A percentile compares a stretch with the other conserved stretches of the same genome.
Conservation (phyloP, 495 filamentous ascomycete species). For the Aspergillus baeticus region DNA sequence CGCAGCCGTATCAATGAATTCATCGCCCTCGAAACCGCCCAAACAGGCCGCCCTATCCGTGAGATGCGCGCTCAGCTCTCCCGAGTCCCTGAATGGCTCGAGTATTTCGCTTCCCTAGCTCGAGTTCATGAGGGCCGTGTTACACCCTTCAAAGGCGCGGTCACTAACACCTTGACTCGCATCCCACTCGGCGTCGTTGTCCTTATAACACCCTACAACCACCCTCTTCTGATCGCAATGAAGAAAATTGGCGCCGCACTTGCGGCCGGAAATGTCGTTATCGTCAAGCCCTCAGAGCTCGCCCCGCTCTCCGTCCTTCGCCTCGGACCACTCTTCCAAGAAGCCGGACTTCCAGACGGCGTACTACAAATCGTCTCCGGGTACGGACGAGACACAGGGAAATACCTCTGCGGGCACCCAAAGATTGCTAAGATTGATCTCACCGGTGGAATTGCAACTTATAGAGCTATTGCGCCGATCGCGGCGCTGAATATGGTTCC, state of each 20-base stretch:
- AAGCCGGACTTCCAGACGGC: constrained; percentile 56
- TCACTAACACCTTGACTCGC: constrained; percentile 61
- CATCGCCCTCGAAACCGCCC: constrained; percentile 55
- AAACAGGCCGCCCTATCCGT: constrained; percentile 61
- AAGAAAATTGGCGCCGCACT: constrained; percentile 63
- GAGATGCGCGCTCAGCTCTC: constrained; percentile 66
- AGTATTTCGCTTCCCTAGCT: constrained; percentile 60
- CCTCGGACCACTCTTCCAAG: constrained; percentile 49
- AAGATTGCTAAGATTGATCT: constrained; percentile 60
- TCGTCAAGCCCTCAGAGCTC: constrained; percentile 62
- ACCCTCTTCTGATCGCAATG: constrained; percentile 61
- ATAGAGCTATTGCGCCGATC: constrained; percentile 43
- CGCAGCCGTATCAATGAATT: constrained; percentile 47
- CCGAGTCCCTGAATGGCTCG: constrained; percentile 61
- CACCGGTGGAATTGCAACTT: constrained; percentile 54
- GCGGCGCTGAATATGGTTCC: constrained; percentile 52
- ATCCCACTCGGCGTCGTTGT: constrained; percentile 61
- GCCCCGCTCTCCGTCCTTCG: constrained; percentile 56
- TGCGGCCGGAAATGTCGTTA: constrained; percentile 60
- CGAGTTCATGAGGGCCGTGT: constrained; percentile 60
- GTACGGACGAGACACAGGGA: constrained; percentile 52
- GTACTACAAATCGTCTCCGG: constrained; percentile 59
- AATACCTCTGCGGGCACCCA: constrained; percentile 50
- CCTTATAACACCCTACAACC: constrained; percentile 66
- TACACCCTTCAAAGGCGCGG: constrained; percentile 56